A percentile compares a stretch with the other conserved stretches of the same genome.
Conservation (phyloP, 2,329 filamentous ascomycete genomes). For the Fonsecaea monophora region DNA sequence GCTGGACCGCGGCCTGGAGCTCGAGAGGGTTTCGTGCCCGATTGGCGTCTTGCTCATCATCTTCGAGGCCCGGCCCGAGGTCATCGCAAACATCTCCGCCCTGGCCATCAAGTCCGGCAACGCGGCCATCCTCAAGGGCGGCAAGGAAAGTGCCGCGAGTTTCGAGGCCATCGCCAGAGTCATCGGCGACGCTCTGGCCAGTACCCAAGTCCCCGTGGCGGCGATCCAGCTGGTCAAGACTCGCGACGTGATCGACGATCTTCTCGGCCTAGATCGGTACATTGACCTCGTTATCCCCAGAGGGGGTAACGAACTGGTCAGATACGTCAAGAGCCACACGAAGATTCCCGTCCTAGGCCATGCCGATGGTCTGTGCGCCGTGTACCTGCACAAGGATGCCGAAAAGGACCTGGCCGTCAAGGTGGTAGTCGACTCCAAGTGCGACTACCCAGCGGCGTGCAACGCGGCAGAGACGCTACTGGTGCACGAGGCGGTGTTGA, state of each 20-base stretch:
- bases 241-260: conserved; percentile 83
- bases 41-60: conserved; percentile 98
- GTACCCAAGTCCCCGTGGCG: conserved; percentile 77
- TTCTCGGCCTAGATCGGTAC: conserved; percentile 83
- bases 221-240: conserved; percentile 95
- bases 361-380: conserved; percentile 88
- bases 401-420: conserved; percentile 73
- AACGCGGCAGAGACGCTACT: conserved; percentile 93
- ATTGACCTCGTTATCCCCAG: conserved; percentile 96
- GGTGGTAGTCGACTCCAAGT: conserved; percentile 89
- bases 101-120: conserved; percentile 97
- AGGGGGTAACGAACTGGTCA: conserved; percentile 86
- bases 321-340: conserved; percentile 86
- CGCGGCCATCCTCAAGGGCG: conserved; percentile 94
- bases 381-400: conserved; percentile 82
- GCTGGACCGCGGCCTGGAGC: conserved; percentile 81
- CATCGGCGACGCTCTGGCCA: conserved; percentile 77
- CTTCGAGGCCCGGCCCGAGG: conserved; percentile 95
- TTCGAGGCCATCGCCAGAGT: conserved; percentile 87
- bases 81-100: conserved; percentile 97
- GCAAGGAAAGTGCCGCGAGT: conserved; percentile 94
- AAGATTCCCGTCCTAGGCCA: conserved; percentile 96
- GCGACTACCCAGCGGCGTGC: conserved; percentile 92
- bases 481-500: conserved; percentile 74
- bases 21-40: conserved; percentile 89